phyloP scores from a whole-genome alignment of 345 rosid species.

The Salix suchowensis region DNA sequence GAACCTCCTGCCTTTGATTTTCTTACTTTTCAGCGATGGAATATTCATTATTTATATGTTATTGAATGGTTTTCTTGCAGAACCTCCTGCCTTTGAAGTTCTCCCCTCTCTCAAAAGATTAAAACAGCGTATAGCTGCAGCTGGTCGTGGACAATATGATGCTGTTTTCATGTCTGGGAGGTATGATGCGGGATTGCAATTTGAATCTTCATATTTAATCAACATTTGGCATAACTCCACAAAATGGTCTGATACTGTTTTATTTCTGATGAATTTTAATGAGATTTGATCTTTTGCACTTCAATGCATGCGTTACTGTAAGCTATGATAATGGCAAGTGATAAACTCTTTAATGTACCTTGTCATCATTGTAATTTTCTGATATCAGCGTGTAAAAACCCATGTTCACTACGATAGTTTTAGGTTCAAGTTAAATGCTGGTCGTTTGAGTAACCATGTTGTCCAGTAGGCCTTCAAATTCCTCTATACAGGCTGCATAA shows the following conservation, averaged over 20 bases:
- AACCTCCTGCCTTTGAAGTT: constrained; percentile 87
- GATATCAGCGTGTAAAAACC: not conserved
- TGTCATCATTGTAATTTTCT: not conserved
- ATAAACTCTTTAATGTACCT: not conserved
- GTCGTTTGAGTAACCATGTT: not conserved
- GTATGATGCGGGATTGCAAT: constrained; percentile 29
- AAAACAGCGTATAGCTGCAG: constrained; percentile 70
- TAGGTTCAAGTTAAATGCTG: not conserved
- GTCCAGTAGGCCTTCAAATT: not conserved
- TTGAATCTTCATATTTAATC: constrained; percentile 3
- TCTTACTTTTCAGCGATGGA: not conserved
- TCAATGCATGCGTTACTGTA: not conserved
- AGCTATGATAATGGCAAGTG: not conserved
- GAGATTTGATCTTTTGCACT: not conserved
- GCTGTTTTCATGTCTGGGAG: constrained; percentile 98
- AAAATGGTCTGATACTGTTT: not conserved
- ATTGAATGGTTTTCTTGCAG: constrained; percentile 39
- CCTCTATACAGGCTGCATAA: not conserved
- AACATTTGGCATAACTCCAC: not conserved
- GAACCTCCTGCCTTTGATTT: constrained; percentile 63
- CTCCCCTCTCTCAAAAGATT: constrained; percentile 82
- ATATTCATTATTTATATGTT: not conserved
- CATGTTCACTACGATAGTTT: not conserved
- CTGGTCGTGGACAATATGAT: constrained; percentile 78
- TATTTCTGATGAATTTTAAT: not conserved